These are phyloP conservation scores for Coix lacrymajobi DNA, from an alignment of 176 grass and related monocot genomes.

Conservation along the genomic window DNA sequence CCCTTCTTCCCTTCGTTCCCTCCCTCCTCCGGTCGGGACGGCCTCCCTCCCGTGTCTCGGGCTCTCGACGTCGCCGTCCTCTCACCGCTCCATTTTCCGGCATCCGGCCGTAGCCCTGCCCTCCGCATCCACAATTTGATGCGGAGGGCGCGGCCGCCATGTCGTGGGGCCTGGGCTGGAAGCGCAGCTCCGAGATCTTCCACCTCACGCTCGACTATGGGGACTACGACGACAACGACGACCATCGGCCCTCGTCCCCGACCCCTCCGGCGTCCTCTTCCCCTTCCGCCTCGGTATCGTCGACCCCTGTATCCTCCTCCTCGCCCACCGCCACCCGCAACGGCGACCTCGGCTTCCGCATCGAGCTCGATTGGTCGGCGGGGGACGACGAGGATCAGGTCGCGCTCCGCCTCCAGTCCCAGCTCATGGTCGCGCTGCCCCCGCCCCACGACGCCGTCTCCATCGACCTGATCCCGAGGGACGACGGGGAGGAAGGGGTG, in stretches of 20 bases:
- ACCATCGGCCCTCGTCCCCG: background rate
- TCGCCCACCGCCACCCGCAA: constrained; percentile 20
- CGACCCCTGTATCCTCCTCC: background rate
- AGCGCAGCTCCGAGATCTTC: constrained; percentile 96
- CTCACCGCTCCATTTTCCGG: background rate
- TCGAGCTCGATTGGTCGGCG: constrained; percentile 80
- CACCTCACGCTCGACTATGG: constrained; percentile 94
- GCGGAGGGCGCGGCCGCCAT: constrained; percentile 45
- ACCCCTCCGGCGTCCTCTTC: background rate
- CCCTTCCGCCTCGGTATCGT: background rate
- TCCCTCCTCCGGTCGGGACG: background rate
- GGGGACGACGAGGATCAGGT: constrained; percentile 85
- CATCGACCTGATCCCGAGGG: constrained; percentile 43
- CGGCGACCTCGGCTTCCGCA: constrained; percentile 67
- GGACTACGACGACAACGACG: constrained; percentile 43
- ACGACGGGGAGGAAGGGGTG: constrained; percentile 30
- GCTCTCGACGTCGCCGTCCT: constrained; percentile 1
- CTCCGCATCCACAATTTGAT: constrained; percentile 34
- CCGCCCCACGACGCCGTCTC: constrained; percentile 72
- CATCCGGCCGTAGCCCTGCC: constrained; percentile 11
- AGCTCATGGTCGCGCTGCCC: constrained; percentile 90
- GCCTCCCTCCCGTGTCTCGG: background rate
- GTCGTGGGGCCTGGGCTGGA: constrained; percentile 98
- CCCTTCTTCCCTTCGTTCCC: background rate
- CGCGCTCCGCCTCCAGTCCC: constrained; percentile 84